Conservation (phyloP, 345 rosid genomes). For the Syzygium oleosum region DNA sequence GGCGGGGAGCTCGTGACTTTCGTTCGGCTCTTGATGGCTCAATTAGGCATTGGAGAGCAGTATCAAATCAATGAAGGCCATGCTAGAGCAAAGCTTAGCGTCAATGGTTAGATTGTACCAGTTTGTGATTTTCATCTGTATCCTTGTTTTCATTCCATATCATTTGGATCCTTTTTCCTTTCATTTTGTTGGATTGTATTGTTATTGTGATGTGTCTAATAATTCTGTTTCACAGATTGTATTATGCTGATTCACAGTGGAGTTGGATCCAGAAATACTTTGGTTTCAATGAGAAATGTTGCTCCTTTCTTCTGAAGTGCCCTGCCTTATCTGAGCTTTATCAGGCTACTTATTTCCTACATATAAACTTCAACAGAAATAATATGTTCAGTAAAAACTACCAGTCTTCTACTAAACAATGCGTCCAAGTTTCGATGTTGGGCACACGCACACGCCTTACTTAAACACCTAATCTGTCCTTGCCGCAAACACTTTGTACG, state of each 20-base stretch:
- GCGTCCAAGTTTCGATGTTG: too few relatives aligned
- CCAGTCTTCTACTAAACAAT: neutral
- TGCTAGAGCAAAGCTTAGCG: constrained; percentile 36
- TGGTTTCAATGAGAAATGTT: neutral
- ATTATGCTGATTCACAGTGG: neutral
- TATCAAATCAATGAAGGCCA: constrained; percentile 48
- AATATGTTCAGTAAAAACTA: neutral
- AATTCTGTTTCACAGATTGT: neutral
- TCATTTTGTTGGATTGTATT: neutral
- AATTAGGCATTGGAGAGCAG: constrained; percentile 41
- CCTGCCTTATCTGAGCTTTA: neutral
- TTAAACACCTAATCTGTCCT: neutral
- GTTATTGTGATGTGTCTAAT: neutral
- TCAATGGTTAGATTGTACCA: neutral
- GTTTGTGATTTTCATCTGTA: neutral
- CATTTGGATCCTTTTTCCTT: rapidly evolving
- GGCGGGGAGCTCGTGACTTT: constrained; percentile 55
- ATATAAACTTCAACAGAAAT: neutral
- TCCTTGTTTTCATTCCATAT: neutral
- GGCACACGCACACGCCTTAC: neutral
- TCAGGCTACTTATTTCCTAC: neutral
- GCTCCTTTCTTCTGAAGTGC: neutral
- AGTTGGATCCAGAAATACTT: neutral
- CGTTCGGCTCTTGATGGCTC: constrained; percentile 67
- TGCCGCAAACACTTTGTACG: neutral